phyloP scores from a whole-genome alignment of 2,329 filamentous ascomycete species.

The Ilyonectria sp. region DNA sequence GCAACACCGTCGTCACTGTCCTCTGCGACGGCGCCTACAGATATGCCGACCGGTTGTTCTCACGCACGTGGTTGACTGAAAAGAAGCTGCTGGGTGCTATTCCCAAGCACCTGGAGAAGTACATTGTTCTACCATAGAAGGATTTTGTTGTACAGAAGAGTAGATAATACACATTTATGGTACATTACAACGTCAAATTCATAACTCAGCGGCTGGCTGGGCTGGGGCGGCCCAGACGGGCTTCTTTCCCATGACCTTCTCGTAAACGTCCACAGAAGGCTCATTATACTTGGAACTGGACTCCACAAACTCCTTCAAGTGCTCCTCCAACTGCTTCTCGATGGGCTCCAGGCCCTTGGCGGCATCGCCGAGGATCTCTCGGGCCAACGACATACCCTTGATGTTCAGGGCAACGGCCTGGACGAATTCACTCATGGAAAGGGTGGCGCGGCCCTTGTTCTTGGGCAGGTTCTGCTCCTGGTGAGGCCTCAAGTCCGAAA shows the following conservation, averaged over 20 bases:
- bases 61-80: conserved; percentile 87
- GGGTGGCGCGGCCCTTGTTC: not conserved
- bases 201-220: not conserved
- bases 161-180: conserved; percentile 48
- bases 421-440: conserved; percentile 49
- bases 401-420: conserved; percentile 51
- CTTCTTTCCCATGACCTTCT: conserved; percentile 46
- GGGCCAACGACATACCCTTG: conserved; percentile 62
- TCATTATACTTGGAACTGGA: conserved; percentile 23
- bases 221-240: conserved; percentile 47
- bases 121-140: conserved; percentile 87
- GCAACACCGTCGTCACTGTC: conserved; percentile 92
- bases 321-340: conserved; percentile 54
- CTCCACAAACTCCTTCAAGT: conserved; percentile 54
- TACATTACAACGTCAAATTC: conserved; percentile 37
- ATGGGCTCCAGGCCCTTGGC: conserved; percentile 56
- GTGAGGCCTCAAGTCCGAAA: conserved; percentile 12
- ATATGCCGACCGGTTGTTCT: conserved; percentile 95
- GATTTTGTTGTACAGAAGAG: conserved; percentile 47
- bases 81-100: conserved; percentile 89
- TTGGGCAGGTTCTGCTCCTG: not conserved
- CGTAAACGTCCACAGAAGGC: conserved; percentile 46
- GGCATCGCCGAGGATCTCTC: conserved; percentile 55
- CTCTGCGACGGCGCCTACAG: conserved; percentile 97
- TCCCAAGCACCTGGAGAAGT: conserved; percentile 89